Evolutionary conservation across 2,329 filamentous ascomycete species (phyloP).

Genomic region (Byssochlamys sp.): DNA sequence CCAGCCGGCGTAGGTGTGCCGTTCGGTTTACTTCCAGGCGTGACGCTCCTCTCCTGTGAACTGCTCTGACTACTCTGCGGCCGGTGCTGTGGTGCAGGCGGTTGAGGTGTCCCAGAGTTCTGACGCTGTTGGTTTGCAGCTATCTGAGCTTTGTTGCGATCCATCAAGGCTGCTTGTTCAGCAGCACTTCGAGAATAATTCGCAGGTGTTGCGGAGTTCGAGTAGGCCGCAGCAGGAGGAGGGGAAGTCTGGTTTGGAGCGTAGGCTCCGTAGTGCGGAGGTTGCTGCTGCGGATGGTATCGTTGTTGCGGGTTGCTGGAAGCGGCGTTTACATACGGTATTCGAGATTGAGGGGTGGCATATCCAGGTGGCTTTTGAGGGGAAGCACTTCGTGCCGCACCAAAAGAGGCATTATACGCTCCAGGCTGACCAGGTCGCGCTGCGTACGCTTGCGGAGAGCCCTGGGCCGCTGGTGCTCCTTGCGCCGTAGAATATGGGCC

Average conservation of each 20-base stretch:
- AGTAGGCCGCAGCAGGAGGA: slow-evolving; percentile 19
- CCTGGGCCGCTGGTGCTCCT: slow-evolving; percentile 19
- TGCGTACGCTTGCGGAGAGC: slow-evolving; percentile 27
- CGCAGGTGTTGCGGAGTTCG: slow-evolving; percentile 26
- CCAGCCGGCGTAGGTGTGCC: slow-evolving; percentile 6
- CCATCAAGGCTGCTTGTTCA: slow-evolving; percentile 31
- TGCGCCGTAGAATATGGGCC: slow-evolving; percentile 21
- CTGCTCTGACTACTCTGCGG: slow-evolving; percentile 7
- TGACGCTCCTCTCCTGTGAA: slow-evolving; percentile 27
- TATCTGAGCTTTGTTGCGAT: slow-evolving; percentile 29
- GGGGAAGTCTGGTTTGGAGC: slow-evolving; percentile 21
- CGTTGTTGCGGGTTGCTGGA: slow-evolving; percentile 19
- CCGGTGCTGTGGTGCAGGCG: slow-evolving; percentile 11
- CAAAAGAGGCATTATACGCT: slow-evolving; percentile 19
- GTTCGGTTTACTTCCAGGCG: slow-evolving; percentile 19
- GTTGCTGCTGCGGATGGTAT: slow-evolving; percentile 22
- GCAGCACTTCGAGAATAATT: slow-evolving; percentile 31
- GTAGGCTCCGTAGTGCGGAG: slow-evolving; percentile 18
- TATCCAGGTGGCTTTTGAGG: slow-evolving; percentile 25
- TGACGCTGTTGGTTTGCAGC: slow-evolving; percentile 22
- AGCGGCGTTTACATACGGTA: slow-evolving; percentile 25
- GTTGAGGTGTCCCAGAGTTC: slow-evolving; percentile 26
- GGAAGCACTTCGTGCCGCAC: slow-evolving; percentile 19
- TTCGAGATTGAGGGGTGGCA: slow-evolving; percentile 24
- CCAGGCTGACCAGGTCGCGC: slow-evolving; percentile 25